Conservation (phyloP, 2,329 filamentous ascomycete species). For the Harringtonia aguacate region DNA sequence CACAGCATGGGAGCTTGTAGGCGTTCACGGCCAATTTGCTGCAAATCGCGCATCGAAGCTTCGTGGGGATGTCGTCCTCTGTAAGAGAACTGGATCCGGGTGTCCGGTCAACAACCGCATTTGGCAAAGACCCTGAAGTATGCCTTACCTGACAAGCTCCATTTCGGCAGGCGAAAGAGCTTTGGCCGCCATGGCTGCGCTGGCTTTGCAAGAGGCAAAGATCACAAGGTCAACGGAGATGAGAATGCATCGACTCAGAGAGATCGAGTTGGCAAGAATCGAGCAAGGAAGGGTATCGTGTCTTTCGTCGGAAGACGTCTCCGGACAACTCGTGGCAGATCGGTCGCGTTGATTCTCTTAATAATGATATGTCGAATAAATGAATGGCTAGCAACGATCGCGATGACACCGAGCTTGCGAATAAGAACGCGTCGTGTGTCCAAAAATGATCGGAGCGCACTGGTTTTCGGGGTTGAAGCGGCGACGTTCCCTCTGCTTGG, state of each 20-base stretch:
- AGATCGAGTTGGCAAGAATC: neutral
- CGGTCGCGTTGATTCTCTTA: too few species aligned
- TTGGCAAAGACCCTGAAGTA: too few species aligned
- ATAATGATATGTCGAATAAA: too few species aligned
- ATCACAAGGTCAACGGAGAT: neutral
- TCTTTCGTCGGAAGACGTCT: too few species aligned
- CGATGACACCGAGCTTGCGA: too few species aligned
- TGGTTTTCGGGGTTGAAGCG: too few species aligned
- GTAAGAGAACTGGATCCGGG: constrained; percentile 51
- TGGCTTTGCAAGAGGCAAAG: neutral
- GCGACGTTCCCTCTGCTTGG: too few species aligned
- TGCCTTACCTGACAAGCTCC: constrained; percentile 44
- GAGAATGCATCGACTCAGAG: neutral
- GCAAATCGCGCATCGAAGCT: constrained; percentile 89
- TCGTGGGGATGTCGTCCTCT: constrained; percentile 85
- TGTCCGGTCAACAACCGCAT: constrained; percentile 1
- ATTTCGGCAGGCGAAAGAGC: constrained; percentile 38
- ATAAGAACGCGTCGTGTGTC: too few species aligned
- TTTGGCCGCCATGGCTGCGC: constrained; percentile 16
- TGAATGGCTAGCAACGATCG: too few species aligned
- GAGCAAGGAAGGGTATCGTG: neutral
- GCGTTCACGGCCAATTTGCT: constrained; percentile 85
- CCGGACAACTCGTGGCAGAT: too few species aligned
- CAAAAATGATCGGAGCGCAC: too few species aligned
- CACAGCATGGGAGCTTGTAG: constrained; percentile 86